These are phyloP conservation scores for Mycena metata DNA, from an alignment of 768 basidiomycete genomes.

Conservation along the genomic window DNA sequence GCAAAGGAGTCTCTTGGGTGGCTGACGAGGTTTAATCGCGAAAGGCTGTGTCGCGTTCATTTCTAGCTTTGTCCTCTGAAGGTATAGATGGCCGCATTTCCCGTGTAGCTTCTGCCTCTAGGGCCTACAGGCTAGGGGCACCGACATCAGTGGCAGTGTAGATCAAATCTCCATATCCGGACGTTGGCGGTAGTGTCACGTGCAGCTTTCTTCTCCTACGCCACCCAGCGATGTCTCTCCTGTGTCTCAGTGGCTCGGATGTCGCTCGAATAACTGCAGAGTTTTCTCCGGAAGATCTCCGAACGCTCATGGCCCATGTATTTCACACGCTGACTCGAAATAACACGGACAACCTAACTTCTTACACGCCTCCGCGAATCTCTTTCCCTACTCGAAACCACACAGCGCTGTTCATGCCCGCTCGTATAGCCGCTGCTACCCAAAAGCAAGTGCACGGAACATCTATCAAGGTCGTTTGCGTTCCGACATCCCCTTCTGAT, in stretches of 20 bases:
- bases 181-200: no score
- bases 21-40: no score
- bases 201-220: no score
- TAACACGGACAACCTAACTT: conserved; percentile 34
- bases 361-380: conserved; percentile 71
- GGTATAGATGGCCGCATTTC: no score
- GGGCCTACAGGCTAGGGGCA: no score
- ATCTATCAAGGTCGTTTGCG: conserved; percentile 84
- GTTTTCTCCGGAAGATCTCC: conserved; percentile 62
- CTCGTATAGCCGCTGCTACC: conserved; percentile 56
- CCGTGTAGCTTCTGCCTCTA: no score
- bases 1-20: no score
- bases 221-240: conserved; percentile 47
- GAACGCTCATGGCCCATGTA: conserved; percentile 68
- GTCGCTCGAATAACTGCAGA: conserved; percentile 63
- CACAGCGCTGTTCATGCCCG: conserved; percentile 87
- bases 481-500: conserved; percentile 64
- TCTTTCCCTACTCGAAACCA: conserved; percentile 66
- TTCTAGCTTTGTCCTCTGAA: no score
- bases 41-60: no score
- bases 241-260: conserved; percentile 73
- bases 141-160: no score
- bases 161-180: no score
- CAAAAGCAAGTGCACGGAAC: conserved; percentile 57
- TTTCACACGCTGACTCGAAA: conserved; percentile 61